Percentiles rank a stretch among this genome's conserved stretches.
Conservation (phyloP, 1,284 basidiomycete species). For the Trichosporon asahii region DNA sequence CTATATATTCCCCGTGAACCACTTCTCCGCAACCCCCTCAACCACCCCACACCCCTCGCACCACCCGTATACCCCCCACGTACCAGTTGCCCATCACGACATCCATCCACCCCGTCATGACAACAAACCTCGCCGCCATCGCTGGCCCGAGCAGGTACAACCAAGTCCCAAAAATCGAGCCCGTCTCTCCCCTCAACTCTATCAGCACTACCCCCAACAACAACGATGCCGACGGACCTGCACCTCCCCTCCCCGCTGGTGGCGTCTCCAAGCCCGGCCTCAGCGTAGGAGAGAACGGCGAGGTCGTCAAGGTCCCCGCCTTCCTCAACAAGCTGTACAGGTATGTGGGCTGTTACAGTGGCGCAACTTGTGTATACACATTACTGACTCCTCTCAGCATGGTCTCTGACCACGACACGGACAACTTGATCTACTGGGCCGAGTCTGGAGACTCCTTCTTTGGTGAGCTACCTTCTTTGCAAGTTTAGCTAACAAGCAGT, state of each 20-base stretch:
- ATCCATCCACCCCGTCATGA: constrained; percentile 28
- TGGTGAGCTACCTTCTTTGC: constrained; percentile 54
- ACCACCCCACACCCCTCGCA: background rate
- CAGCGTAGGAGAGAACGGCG: constrained; percentile 48
- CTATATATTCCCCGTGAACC: background rate
- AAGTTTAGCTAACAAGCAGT: constrained; percentile 58
- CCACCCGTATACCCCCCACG: background rate
- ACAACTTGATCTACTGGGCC: constrained; percentile 84
- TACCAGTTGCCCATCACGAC: background rate
- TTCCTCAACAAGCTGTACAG: constrained; percentile 91
- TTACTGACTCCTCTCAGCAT: constrained; percentile 59
- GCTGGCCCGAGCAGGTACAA: constrained; percentile 41
- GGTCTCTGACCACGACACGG: constrained; percentile 79
- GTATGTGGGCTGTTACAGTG: constrained; percentile 55
- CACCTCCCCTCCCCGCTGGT: constrained; percentile 1
- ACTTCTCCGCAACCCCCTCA: background rate
- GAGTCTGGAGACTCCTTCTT: constrained; percentile 86
- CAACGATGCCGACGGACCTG: background rate
- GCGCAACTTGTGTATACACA: background rate
- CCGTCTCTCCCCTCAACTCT: constrained; percentile 21
- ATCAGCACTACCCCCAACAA: constrained; percentile 11
- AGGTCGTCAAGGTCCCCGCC: constrained; percentile 61
- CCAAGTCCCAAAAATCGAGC: constrained; percentile 24
- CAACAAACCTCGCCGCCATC: constrained; percentile 42
- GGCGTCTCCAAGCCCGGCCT: constrained; percentile 40